Evolutionary conservation across 345 rosid species (phyloP).

Genomic region (Populus nigra): DNA sequence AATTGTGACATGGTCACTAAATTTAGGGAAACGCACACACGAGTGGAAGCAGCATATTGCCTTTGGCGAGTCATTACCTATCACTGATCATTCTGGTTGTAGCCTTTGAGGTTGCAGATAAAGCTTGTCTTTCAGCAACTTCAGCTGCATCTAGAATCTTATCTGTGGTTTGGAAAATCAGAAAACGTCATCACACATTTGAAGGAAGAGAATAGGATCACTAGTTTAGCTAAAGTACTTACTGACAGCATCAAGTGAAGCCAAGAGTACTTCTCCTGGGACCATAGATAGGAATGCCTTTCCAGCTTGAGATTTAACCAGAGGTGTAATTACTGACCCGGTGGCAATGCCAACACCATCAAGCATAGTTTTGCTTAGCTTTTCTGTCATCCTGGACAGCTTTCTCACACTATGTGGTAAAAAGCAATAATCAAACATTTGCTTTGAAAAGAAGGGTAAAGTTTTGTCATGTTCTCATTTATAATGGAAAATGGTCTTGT

Average conservation of each 20-base stretch:
- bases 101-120: constrained; percentile 68
- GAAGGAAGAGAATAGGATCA: background rate
- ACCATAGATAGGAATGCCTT: constrained; percentile 67
- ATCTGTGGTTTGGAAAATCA: constrained; percentile 37
- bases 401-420: constrained; percentile 55
- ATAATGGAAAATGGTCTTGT: background rate
- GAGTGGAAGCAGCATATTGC: background rate
- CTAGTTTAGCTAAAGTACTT: constrained; percentile 27
- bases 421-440: constrained; percentile 7
- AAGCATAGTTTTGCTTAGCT: constrained; percentile 74
- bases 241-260: constrained; percentile 90
- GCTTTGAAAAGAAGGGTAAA: constrained; percentile 1
- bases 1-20: too few relatives aligned
- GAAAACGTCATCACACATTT: too few relatives aligned
- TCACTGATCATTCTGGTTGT: constrained; percentile 59
- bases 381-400: constrained; percentile 76
- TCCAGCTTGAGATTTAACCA: constrained; percentile 74
- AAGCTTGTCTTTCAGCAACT: constrained; percentile 78
- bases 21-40: background rate
- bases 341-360: constrained; percentile 58
- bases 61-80: constrained; percentile 31
- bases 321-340: constrained; percentile 66
- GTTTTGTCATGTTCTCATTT: background rate
- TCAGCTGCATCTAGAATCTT: constrained; percentile 80
- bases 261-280: constrained; percentile 83